Evolutionary conservation across 768 basidiomycete species (phyloP), one percentile per base, ranked within the genome.

Genomic region (Clitopilus passeckerianus): DNA sequence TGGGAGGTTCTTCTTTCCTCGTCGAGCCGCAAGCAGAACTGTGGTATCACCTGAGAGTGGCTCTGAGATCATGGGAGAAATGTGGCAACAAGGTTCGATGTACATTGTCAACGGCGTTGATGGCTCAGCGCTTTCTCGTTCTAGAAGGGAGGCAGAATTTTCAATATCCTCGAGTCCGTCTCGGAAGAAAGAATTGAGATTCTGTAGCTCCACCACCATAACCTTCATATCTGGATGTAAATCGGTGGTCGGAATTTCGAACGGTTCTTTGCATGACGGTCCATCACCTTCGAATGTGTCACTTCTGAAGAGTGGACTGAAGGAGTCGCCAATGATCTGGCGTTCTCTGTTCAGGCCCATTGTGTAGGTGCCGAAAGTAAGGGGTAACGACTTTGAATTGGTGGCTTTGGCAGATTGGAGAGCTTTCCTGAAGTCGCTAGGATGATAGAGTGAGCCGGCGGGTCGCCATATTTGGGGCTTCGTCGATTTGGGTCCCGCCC

Each of bases 211-310:
- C 10, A 70, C 68, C 70, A 79, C 71, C 65, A 78, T 76, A 43
- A 75, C 72, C 16, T 71, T 70, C 60, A 77, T 68, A 55, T 77
- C 77, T 7, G 73, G 70, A 59, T 74, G 70, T 72, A 75, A 75
- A 5, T 70, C 57, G 1, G 61, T 66, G 24, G 72, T 66, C 12
- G 74, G 70, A 44, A 72, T 69, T 59, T 72, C 71, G 15, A 75
- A 59, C 6, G 75, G 73, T 66, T 70, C 66, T 9, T 72, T 70
- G 56, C 69, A 67, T 7, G 68, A 54, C 59, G 5, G 46, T 5
- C 20, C 16, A 23, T 50, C 46, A 20, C 7, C 18, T 23, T 30
- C 27, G 27, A 30, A 30, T 30, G 27, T 30, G 27, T 30, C 27
- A 30, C 27, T 30, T 30, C 27, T 30, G 27, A 30, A 4, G 27